Conservation (phyloP, 192 early-diverging fungal species). For the Phlyctochytrium arcticum region DNA sequence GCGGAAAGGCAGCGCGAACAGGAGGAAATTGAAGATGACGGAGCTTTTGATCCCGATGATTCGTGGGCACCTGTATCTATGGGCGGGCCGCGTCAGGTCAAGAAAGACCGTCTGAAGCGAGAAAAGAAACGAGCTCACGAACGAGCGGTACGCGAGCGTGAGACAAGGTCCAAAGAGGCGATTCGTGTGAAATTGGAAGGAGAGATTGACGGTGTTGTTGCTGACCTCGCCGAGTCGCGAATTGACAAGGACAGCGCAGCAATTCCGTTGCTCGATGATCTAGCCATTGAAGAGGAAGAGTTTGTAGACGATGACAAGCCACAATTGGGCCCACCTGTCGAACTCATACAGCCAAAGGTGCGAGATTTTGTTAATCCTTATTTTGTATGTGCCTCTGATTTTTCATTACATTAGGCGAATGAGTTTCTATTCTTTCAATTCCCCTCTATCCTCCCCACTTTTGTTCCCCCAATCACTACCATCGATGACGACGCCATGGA, state of each 20-base stretch:
- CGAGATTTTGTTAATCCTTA: not conserved
- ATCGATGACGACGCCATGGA: conserved; percentile 17
- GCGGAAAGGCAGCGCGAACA: conserved; percentile 7
- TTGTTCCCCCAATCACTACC: too few relatives aligned
- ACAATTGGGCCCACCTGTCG: not conserved
- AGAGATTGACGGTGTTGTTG: too few relatives aligned
- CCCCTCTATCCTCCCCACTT: conserved; percentile 53
- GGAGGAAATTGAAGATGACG: conserved; percentile 4
- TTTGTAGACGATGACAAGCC: not conserved
- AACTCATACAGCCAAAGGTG: not conserved
- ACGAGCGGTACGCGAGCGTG: not conserved
- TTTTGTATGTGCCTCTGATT: not conserved
- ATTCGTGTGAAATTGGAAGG: too few relatives aligned
- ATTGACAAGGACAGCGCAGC: not conserved
- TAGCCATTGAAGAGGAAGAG: not conserved
- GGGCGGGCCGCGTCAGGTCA: not conserved
- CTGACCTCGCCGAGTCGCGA: too few relatives aligned
- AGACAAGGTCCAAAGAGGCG: too few relatives aligned
- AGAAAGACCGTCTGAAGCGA: not conserved
- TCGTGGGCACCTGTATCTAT: conserved; percentile 24
- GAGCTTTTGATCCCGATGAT: conserved; percentile 18
- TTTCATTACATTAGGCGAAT: conserved; percentile 14
- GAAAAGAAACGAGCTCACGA: not conserved
- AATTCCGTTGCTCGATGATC: not conserved
- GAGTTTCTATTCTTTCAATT: conserved; percentile 62